Conservation (phyloP, 23 red algal species). For the Agarophyton chilense region DNA sequence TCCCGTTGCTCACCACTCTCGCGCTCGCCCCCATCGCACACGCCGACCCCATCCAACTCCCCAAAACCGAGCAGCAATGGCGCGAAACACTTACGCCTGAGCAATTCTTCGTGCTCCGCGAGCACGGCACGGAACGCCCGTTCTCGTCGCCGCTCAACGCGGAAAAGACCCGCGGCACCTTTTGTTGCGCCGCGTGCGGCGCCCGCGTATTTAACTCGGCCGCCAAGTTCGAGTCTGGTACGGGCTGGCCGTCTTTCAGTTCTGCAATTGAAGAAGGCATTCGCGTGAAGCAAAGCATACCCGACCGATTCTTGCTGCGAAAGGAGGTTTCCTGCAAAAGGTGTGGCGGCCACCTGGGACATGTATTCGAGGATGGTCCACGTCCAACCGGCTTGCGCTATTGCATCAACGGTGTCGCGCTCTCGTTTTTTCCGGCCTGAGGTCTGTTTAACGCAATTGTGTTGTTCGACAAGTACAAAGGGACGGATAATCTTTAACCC, state of each 20-base stretch:
- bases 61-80: constrained; percentile 15
- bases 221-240: constrained; percentile 89
- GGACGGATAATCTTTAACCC: too few relatives aligned
- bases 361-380: constrained; percentile 89
- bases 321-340: constrained; percentile 69
- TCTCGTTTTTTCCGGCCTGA: constrained; percentile 39
- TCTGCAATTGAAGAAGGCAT: neutral
- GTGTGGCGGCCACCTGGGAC: constrained; percentile 69
- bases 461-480: too few relatives aligned
- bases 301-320: constrained; percentile 50
- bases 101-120: constrained; percentile 68
- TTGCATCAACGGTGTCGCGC: constrained; percentile 88
- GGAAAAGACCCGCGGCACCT: constrained; percentile 68
- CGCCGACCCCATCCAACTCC: neutral
- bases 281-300: neutral
- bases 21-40: neutral
- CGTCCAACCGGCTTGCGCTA: constrained; percentile 81
- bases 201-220: constrained; percentile 62
- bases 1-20: too few relatives aligned
- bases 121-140: constrained; percentile 76
- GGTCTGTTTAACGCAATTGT: too few relatives aligned
- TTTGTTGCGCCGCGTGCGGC: constrained; percentile 67
- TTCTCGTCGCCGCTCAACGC: constrained; percentile 64
- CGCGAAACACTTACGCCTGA: constrained; percentile 40
- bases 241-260: constrained; percentile 93